Evolutionary conservation across 108 stramenopile genomes (phyloP), one percentile per base, ranked within the genome.

Genomic region (Phaeodactylum tricornutum): DNA sequence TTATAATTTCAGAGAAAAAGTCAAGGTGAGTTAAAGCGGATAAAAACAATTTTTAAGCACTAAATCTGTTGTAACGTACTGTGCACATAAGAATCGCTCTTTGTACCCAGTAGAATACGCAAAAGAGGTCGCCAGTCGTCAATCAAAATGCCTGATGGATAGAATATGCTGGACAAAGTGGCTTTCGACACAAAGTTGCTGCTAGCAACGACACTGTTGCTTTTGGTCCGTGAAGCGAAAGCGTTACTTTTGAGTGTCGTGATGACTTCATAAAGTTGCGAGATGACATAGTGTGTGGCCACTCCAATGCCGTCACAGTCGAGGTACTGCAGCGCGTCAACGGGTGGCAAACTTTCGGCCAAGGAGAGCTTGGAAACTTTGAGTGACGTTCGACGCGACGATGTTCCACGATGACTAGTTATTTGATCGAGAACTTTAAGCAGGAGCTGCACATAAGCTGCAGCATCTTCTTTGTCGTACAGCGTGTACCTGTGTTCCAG

Each of bases 41-140:
- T n/a, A n/a, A n/a, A n/a, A n/a, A n/a, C n/a, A n/a, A n/a, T n/a
- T n/a, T n/a, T n/a, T n/a, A n/a, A n/a, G n/a, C n/a, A n/a, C n/a
- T n/a, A n/a, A n/a, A n/a, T n/a, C n/a, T n/a, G n/a, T n/a, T n/a
- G n/a, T n/a, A n/a, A n/a, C n/a, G n/a, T n/a, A n/a, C n/a, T n/a
- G n/a, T n/a, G n/a, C n/a, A 73, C 64, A 37, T 63, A 87, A 23
- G 65, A 43, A 51, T 83, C 85, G 8, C 70, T 70, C 35, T 58
- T 61, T 22, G 66, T 72, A 8, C 59, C 73, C 59, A 77, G 72
- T 25, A 87, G 53, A 20, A 87, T 55, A 43, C 72, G 57, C 8
- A 82, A 47, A 9, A 87, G 50, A 19, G 64, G 60, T 46, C 79
- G 78, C 84, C 84, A 87, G 19, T 87, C 80, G 26, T 87, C 84